These are phyloP conservation scores for Didymella pomorum DNA, from an alignment of 2,329 filamentous ascomycete species.

Conservation along the genomic window DNA sequence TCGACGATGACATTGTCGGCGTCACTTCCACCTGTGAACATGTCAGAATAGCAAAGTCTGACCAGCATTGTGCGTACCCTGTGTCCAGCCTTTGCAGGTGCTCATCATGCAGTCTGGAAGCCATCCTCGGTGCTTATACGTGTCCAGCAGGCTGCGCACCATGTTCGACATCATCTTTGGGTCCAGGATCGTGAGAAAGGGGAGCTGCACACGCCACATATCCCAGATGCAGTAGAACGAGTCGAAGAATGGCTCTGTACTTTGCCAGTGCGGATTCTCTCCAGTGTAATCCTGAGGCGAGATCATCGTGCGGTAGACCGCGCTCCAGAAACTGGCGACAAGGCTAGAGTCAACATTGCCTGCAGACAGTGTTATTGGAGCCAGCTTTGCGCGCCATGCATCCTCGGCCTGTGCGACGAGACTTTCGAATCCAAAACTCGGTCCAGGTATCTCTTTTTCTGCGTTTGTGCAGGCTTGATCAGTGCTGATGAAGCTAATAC, in stretches of 20 bases:
- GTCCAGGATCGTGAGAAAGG: constrained; percentile 73
- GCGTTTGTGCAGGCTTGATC: neutral
- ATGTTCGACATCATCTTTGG: constrained; percentile 61
- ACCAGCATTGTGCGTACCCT: constrained; percentile 41
- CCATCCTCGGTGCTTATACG: constrained; percentile 74
- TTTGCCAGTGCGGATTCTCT: constrained; percentile 58
- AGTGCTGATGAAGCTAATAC: neutral
- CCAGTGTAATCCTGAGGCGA: constrained; percentile 56
- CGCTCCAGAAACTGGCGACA: neutral
- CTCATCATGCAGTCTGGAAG: constrained; percentile 80
- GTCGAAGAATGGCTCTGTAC: constrained; percentile 56
- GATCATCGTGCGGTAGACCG: neutral
- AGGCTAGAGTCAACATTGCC: neutral
- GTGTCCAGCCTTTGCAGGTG: constrained; percentile 76
- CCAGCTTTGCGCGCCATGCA: neutral
- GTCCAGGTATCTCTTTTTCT: neutral
- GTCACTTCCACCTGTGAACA: constrained; percentile 60
- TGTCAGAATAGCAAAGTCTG: no score
- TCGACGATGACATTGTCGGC: neutral
- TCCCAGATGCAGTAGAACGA: constrained; percentile 69
- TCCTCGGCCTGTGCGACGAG: neutral
- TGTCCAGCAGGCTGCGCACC: constrained; percentile 67
- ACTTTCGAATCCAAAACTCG: neutral
- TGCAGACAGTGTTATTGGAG: neutral
- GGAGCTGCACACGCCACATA: constrained; percentile 62